Conservation (phyloP, 495 filamentous ascomycete genomes). For the Trichoderma asperelloides region DNA sequence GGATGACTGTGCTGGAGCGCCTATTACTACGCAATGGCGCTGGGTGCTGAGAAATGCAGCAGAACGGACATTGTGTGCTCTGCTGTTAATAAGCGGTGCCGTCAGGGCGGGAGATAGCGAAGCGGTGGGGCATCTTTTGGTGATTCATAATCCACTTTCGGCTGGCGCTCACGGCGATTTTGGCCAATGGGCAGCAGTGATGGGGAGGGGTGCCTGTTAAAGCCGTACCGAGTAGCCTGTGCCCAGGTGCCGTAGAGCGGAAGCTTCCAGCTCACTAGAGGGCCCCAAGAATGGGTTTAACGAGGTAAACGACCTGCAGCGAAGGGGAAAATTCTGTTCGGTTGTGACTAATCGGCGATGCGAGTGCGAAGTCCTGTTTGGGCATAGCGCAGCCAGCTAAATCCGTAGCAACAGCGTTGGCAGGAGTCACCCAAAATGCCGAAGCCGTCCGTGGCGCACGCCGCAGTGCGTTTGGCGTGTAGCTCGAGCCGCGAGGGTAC, state of each 20-base stretch:
- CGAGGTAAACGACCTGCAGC: not conserved
- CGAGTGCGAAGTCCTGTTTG: not conserved
- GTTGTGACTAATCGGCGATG: not conserved
- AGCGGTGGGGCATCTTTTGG: not conserved
- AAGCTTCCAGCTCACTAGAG: constrained; percentile 1
- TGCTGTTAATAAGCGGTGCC: constrained; percentile 1
- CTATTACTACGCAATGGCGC: not conserved
- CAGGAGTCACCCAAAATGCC: constrained; percentile 6
- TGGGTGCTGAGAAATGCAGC: not conserved
- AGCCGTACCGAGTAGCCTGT: not conserved
- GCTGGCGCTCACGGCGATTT: not conserved
- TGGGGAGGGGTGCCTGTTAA: not conserved
- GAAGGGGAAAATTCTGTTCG: not conserved
- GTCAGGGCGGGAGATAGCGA: not conserved
- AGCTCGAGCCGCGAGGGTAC: not conserved
- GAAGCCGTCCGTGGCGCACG: constrained; percentile 1
- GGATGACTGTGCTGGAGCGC: not conserved
- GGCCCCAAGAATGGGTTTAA: no score
- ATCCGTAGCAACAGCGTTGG: not conserved
- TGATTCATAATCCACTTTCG: constrained; percentile 7
- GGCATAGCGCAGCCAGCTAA: not conserved
- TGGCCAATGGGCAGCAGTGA: not conserved
- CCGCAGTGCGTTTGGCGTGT: not conserved
- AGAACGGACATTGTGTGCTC: not conserved
- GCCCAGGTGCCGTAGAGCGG: not conserved